phyloP scores from a whole-genome alignment of 2,329 filamentous ascomycete species.

The Pyrenophora tritici-repentis region DNA sequence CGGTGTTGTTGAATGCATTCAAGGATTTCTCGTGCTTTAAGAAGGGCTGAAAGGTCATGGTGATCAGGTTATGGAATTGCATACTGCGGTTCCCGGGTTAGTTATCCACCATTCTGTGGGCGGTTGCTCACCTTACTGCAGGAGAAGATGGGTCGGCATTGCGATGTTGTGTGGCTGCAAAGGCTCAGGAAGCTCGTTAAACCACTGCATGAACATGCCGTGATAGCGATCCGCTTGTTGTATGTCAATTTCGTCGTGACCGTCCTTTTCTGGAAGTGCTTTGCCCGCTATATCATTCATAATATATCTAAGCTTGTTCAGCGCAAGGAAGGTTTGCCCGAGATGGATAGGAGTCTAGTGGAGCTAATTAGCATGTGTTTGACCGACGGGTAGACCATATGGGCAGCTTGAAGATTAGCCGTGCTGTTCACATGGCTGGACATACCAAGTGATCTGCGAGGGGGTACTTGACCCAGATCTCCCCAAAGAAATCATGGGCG shows the following conservation, averaged over 20 bases:
- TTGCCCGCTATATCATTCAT: conserved; percentile 11
- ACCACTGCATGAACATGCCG: conserved; percentile 1
- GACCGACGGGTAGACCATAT: too few relatives aligned
- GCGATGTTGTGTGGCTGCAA: conserved; percentile 4
- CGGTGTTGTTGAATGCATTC: background rate
- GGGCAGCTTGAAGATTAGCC: too few relatives aligned
- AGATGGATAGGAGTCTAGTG: conserved; percentile 4
- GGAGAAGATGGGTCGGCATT: conserved; percentile 8
- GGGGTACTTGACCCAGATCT: conserved; percentile 11
- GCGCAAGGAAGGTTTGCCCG: conserved; percentile 5
- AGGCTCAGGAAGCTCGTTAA: background rate
- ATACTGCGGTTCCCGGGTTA: conserved; percentile 4
- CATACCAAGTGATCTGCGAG: background rate
- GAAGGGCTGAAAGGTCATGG: conserved; percentile 8
- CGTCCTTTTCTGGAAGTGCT: conserved; percentile 1
- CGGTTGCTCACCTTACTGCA: conserved; percentile 3
- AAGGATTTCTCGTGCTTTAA: background rate
- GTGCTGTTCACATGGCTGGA: too few relatives aligned
- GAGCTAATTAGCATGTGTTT: background rate
- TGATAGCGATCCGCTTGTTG: conserved; percentile 1
- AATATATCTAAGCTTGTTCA: conserved; percentile 4
- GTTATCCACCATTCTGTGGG: background rate
- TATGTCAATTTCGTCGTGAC: background rate
- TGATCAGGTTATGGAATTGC: conserved; percentile 10
- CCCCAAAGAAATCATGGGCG: conserved; percentile 1